These are phyloP conservation scores for Neurospora sp. DNA, from an alignment of 495 filamentous ascomycete species.

Conservation along the genomic window DNA sequence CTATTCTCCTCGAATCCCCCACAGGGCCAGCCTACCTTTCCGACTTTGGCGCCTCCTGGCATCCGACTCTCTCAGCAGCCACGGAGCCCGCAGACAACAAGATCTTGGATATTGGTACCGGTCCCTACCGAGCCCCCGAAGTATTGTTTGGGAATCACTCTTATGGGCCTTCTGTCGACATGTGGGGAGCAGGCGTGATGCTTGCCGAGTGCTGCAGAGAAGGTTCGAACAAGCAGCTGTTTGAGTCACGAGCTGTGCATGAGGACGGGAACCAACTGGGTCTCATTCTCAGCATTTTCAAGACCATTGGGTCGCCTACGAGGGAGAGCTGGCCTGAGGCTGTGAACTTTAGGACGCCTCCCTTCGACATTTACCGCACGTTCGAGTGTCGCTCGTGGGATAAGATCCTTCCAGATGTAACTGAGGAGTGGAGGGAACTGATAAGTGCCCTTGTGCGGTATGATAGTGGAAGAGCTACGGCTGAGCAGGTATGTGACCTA, in stretches of 20 bases:
- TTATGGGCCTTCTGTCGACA: conserved; percentile 65
- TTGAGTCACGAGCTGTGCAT: conserved; percentile 57
- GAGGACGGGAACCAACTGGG: conserved; percentile 87
- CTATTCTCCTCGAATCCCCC: conserved; percentile 61
- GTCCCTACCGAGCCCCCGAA: conserved; percentile 83
- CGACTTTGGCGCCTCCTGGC: conserved; percentile 91
- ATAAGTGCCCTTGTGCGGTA: conserved; percentile 8
- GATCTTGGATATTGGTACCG: conserved; percentile 88
- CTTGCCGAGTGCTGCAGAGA: conserved; percentile 56
- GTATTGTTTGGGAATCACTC: conserved; percentile 71
- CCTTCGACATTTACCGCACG: conserved; percentile 42
- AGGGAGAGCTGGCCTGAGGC: conserved; percentile 64
- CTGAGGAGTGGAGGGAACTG: conserved; percentile 8
- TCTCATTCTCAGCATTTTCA: conserved; percentile 82
- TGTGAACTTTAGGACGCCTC: conserved; percentile 33
- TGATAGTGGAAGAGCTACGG: conserved; percentile 9
- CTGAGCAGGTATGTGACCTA: conserved; percentile 7
- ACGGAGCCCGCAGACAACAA: conserved; percentile 59
- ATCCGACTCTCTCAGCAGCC: conserved; percentile 41
- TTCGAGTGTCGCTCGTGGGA: conserved; percentile 28
- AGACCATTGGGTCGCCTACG: conserved; percentile 75
- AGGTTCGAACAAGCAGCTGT: conserved; percentile 47
- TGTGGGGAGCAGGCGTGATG: conserved; percentile 84
- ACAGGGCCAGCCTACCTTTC: conserved; percentile 65
- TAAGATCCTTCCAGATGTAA: conserved; percentile 7